Evolutionary conservation across 176 grass and related monocot species (phyloP).

Genomic region (Raddia distichophylla): DNA sequence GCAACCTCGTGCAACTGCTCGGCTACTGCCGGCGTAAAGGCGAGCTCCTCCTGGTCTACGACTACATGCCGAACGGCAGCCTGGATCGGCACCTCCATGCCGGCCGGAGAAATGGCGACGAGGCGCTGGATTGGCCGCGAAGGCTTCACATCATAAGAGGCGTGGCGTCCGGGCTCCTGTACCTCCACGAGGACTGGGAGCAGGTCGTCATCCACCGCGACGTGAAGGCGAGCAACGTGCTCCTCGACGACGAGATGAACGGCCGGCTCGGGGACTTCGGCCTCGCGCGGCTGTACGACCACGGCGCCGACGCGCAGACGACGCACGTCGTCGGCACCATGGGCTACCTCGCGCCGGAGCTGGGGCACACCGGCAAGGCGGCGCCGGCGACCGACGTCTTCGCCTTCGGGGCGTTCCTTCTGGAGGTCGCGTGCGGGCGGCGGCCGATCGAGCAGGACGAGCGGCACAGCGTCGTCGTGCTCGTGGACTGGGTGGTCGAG

Average conservation of each 20-base stretch:
- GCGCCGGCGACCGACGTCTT: constrained; percentile 47
- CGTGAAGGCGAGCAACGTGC: constrained; percentile 54
- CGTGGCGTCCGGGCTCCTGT: constrained; percentile 35
- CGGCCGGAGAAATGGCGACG: neutral
- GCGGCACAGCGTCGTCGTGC: neutral
- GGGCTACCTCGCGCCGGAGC: constrained; percentile 54
- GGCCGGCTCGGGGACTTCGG: constrained; percentile 50
- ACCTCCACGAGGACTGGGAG: constrained; percentile 58
- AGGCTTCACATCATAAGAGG: constrained; percentile 43
- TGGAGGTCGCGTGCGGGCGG: constrained; percentile 39
- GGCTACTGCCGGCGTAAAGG: constrained; percentile 53
- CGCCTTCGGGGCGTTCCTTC: constrained; percentile 40
- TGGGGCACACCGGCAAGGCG: constrained; percentile 44
- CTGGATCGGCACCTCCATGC: constrained; percentile 33
- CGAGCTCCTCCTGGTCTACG: constrained; percentile 55
- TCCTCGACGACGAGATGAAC: constrained; percentile 47
- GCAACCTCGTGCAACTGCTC: constrained; percentile 46
- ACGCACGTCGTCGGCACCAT: constrained; percentile 54
- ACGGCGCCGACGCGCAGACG: constrained; percentile 33
- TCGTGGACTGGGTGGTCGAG: constrained; percentile 38
- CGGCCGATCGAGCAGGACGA: constrained; percentile 41
- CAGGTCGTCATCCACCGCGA: constrained; percentile 53
- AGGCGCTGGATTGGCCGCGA: constrained; percentile 22
- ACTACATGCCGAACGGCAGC: constrained; percentile 53
- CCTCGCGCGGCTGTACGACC: constrained; percentile 44